Evolutionary conservation across 805 yeast species (phyloP).

Genomic region (Kodamaea leandrae): DNA sequence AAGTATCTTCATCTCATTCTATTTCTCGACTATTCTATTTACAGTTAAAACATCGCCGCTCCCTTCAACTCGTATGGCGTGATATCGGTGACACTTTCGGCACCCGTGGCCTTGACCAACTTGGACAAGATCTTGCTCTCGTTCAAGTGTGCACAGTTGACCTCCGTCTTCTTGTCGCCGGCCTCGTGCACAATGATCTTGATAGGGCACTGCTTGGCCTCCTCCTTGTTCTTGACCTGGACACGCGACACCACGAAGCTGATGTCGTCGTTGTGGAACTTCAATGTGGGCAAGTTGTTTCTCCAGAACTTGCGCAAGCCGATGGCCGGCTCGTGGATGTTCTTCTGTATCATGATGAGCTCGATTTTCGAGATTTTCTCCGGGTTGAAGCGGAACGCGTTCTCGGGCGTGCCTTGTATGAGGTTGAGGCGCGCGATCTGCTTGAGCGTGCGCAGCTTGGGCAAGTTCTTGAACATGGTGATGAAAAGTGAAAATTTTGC

Average conservation of each 20-base stretch:
- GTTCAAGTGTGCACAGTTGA: conserved; percentile 54
- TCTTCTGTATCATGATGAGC: conserved; percentile 47
- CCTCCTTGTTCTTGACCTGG: conserved; percentile 39
- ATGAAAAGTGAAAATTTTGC: neutral
- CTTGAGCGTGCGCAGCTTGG: conserved; percentile 41
- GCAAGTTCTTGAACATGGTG: conserved; percentile 28
- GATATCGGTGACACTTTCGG: conserved; percentile 24
- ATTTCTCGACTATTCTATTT: neutral
- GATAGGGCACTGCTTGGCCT: conserved; percentile 45
- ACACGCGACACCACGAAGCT: conserved; percentile 61
- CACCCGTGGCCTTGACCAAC: conserved; percentile 50
- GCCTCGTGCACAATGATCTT: conserved; percentile 39
- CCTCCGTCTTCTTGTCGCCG: conserved; percentile 36
- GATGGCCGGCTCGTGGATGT: conserved; percentile 48
- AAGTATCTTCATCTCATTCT: neutral
- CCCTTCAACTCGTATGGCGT: neutral
- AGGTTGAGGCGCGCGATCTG: conserved; percentile 51
- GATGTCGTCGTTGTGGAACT: conserved; percentile 76
- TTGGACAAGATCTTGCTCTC: conserved; percentile 55
- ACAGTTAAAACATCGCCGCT: neutral
- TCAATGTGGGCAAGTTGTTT: conserved; percentile 67
- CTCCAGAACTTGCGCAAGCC: conserved; percentile 79
- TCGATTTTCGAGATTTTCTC: conserved; percentile 40
- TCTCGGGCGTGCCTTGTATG: conserved; percentile 47
- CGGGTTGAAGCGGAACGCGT: conserved; percentile 33